Percentiles rank a stretch among this genome's conserved stretches.
Evolutionary conservation across 805 yeast genomes (phyloP).

Genomic region (Ogataea saltuana): DNA sequence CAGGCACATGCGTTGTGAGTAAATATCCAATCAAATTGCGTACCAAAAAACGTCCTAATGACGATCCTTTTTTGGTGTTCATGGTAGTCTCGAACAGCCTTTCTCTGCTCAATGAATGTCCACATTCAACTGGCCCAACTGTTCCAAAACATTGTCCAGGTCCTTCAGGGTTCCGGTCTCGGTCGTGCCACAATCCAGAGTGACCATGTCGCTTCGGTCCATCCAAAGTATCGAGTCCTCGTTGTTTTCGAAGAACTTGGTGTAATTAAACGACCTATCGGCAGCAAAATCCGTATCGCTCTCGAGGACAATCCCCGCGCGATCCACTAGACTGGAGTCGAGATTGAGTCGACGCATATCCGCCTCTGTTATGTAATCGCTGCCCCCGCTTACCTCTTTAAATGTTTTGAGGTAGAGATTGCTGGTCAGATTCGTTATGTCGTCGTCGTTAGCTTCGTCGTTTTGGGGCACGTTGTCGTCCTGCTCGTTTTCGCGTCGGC

Average conservation of each 20-base stretch:
- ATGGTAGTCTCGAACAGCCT: too few species aligned
- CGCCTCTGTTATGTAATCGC: constrained; percentile 37
- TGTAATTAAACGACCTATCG: constrained; percentile 16
- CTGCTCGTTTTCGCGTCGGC: constrained; percentile 23
- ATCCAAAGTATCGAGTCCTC: constrained; percentile 10
- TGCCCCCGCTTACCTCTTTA: constrained; percentile 41
- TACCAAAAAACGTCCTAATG: too few species aligned
- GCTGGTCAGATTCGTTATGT: constrained; percentile 41
- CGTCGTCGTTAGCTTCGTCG: constrained; percentile 25
- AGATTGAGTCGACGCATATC: constrained; percentile 40
- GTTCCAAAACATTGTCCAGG: constrained; percentile 16
- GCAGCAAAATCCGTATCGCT: constrained; percentile 6
- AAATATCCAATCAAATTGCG: too few species aligned
- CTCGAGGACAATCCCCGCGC: constrained; percentile 18
- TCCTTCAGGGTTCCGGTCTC: constrained; percentile 5
- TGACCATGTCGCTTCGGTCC: constrained; percentile 6
- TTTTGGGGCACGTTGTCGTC: constrained; percentile 23
- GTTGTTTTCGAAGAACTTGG: constrained; percentile 18
- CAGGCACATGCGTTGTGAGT: too few species aligned
- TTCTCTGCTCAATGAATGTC: constrained; percentile 5
- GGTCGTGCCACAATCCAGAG: background rate
- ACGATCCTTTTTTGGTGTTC: too few species aligned
- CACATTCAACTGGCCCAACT: constrained; percentile 12
- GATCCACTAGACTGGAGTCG: constrained; percentile 16
- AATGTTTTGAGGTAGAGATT: constrained; percentile 42